Percentiles rank a stretch among this genome's conserved stretches.
Evolutionary conservation across 1,284 basidiomycete genomes (phyloP).

Genomic region (Sporisorium exsertum): DNA sequence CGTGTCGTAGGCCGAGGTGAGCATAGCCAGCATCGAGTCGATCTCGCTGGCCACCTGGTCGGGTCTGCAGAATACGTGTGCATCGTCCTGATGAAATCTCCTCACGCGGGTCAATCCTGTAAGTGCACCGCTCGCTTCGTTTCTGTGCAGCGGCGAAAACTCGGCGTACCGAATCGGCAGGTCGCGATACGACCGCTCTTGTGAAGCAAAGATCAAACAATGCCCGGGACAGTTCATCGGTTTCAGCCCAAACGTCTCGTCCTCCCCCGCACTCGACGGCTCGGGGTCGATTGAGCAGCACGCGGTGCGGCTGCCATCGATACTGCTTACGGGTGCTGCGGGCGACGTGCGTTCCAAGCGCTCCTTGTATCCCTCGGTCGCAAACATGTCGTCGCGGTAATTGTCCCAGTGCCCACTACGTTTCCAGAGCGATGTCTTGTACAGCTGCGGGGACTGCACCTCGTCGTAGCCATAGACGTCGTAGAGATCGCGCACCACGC

Average conservation of each 20-base stretch:
- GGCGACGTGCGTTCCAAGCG: constrained; percentile 9
- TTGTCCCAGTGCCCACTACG: constrained; percentile 68
- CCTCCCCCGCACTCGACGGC: constrained; percentile 4
- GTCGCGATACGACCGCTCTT: constrained; percentile 62
- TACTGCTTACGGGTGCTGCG: not conserved
- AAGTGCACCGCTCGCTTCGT: constrained; percentile 63
- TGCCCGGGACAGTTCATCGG: constrained; percentile 69
- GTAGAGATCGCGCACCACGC: constrained; percentile 67
- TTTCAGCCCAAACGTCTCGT: constrained; percentile 62
- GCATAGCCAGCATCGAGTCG: constrained; percentile 65
- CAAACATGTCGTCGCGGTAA: constrained; percentile 69
- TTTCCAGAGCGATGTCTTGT: constrained; percentile 64
- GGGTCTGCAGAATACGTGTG: constrained; percentile 67
- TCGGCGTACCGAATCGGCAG: constrained; percentile 65
- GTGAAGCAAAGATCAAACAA: constrained; percentile 61
- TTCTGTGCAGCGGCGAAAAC: constrained; percentile 65
- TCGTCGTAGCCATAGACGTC: constrained; percentile 66
- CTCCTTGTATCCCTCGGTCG: constrained; percentile 62
- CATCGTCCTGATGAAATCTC: constrained; percentile 67
- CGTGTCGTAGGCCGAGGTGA: constrained; percentile 61
- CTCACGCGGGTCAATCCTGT: constrained; percentile 64
- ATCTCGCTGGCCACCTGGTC: constrained; percentile 61
- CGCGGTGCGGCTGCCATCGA: constrained; percentile 6
- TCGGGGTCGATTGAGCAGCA: constrained; percentile 44
- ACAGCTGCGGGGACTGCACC: constrained; percentile 66